Evolutionary conservation across 768 basidiomycete species (phyloP), one percentile per base, ranked within the genome.

Genomic region (Pleurotus salmoneostramineus): DNA sequence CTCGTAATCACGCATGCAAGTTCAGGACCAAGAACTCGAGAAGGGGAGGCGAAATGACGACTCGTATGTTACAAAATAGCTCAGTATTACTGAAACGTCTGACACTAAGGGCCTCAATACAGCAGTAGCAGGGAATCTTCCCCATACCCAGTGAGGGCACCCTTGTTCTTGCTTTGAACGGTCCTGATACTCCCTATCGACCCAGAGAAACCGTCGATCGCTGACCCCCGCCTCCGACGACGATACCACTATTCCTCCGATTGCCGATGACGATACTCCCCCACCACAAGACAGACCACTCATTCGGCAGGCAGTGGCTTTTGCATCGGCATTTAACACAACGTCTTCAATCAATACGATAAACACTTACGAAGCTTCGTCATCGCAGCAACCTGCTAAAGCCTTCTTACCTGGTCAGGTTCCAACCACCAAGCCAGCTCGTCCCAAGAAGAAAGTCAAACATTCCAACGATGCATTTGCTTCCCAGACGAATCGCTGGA

Each of bases 51-150:
- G 27, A 36, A 55, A 40, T 14, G 52, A 55, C 43, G 52, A 55
- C 52, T 55, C 40, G 52, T 55, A 31, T 40, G 52, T 55, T 5
- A 6, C 32, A 17, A 49, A 32, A 6, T 37, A 14, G 21, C 45
- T 31, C 36, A 55, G 15, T 46, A 34, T 50, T 6, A 54, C 7
- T 63, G 8, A 58, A 40, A 7, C 27, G 3, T 40, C 43, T 4
- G 14, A 40, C 31, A 51, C 50, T 54, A 46, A 54, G 50, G 33
- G 21, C 21, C 3, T 27, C 21, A 27, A n/a, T 27, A 60, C 66
- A 85, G 83, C 61, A 85, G 81, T 66, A 85, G 83, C 65, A 72
- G 81, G 51, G 83, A 83, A 60, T 80, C 81, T 17, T 83, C 84
- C 40, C 81, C 81, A 46, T 70, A 62, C 54, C 65, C 72, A 60